Evolutionary conservation across 2,329 filamentous ascomycete species (phyloP), one percentile per base, ranked within the genome.

Genomic region (Aspergillus puulaauensis): DNA sequence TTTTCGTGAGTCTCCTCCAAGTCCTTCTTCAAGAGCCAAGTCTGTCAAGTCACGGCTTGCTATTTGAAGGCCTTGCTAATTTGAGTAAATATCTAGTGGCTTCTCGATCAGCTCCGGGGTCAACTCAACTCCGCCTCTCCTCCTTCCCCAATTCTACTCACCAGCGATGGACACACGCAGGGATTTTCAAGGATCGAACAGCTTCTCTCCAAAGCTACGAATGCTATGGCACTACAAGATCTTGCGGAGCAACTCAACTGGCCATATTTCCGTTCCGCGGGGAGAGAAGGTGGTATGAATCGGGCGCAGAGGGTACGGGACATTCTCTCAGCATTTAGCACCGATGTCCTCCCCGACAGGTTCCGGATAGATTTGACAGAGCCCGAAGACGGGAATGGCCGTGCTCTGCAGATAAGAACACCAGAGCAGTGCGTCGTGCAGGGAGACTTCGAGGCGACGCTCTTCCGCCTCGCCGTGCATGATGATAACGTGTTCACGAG

Each of bases 251-350:
- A 67, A 6, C 60, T 72, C 33, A 63, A 71, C 35, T 77, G 75
- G 73, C 69, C 68, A 49, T 76, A 69, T 60, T 44, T 71, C 7
- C 67, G 65, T 11, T 67, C 62, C 1, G 66, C 68, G 39, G 61
- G 60, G 15, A 31, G 35, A 6, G 64, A 66, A 23, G 65, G 65
- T 4, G 65, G 69, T 3, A 73, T 77, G 70, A 73, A 65, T 24
- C 72, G 75, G 23, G 65, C 70, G 24, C 68, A 77, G 33, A 75
- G 74, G 53, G 71, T 75, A 1, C 70, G 73, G 53, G 79, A 80
- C 53, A 76, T 81, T 31, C 66, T 81, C 43, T 79, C 77, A 33
- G 76, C 77, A 4, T 81, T 80, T 62, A 73, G 70, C 49, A 60
- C 69, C 17, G 64, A 65, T 12, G 68, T 66, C 5, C 68, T 80